Evolutionary conservation across 345 rosid genomes (phyloP), one percentile per base, ranked within the genome.

Genomic region (Rhodamnia argentea): DNA sequence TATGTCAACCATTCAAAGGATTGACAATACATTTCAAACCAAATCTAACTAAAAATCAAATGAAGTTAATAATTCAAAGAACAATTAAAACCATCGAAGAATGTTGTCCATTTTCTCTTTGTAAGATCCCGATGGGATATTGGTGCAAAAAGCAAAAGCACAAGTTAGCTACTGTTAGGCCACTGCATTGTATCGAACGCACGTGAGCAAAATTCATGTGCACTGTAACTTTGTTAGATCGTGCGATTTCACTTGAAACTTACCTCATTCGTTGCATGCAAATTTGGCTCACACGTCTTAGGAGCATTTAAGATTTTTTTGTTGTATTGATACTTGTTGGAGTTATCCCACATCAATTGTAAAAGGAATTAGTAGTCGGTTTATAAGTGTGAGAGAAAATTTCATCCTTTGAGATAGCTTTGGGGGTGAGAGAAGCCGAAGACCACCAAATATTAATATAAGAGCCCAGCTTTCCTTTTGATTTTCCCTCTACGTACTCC

Each of bases 141-240:
- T 29, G 76, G 44, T 0, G 76, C 12, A 7, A 64, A 64, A 29
- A 14, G 23, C 3, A 64, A 29, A 16, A 64, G 75, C 40, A 27
- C 14, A 27, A 27, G 22, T 3, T 37, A 37, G 20, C 20, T 6
- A 2, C 27, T 14, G 74, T 27, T 6, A 27, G 40, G 16, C 32
- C 29, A 27, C 1, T 7, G 1, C 20, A 60, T 59, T 4, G 32
- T n/a, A 29, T 13, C 32, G n/a, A 13, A 16, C n/a, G 32, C 70
- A 59, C 16, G 26, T 9, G 16, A 13, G 16, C 14, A 15, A 1
- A 59, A 59, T n/a, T 59, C 2, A 0, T 2, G 16, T n/a, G 16
- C 16, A 59, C 0, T 0, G 2, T 37, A 37, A 37, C 3, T 2
- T 37, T 37, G 40, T n/a, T 59, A 5, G 27, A n/a, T 59, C 2